Evolutionary conservation across 305 asterid genomes (phyloP).

Genomic region (Solanum hybrid): DNA sequence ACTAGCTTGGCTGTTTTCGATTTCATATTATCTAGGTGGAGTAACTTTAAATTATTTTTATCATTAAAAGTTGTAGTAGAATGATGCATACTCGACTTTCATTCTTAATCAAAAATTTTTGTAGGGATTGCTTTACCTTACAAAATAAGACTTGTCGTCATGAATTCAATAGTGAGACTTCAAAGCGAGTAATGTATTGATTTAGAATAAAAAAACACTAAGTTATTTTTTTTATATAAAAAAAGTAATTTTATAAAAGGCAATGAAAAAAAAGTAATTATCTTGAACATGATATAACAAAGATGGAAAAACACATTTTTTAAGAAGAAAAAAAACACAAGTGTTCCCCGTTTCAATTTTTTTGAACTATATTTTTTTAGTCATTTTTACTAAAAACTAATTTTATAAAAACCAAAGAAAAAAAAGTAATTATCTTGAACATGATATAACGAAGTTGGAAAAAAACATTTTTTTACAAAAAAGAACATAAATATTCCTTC

Average conservation of each 20-base stretch:
- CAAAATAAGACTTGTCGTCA: background rate
- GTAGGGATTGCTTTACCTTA: background rate
- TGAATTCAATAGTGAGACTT: background rate
- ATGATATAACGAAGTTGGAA: background rate
- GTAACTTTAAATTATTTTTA: background rate
- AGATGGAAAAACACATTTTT: background rate
- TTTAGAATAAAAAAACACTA: too few relatives aligned
- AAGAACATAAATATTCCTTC: background rate
- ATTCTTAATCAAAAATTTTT: too few relatives aligned
- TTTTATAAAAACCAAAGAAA: background rate
- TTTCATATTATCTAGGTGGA: background rate
- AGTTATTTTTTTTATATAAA: background rate
- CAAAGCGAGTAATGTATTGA: fast-evolving
- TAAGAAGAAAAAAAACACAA: background rate
- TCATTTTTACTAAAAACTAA: background rate
- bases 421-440: background rate
- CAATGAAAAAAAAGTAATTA: background rate
- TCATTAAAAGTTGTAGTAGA: background rate
- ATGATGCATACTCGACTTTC: too few relatives aligned
- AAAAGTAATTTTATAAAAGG: background rate
- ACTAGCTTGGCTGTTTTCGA: background rate
- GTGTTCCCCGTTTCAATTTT: background rate
- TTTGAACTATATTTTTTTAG: background rate
- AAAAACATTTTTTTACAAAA: background rate
- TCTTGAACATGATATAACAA: background rate